Conservation (phyloP, 192 early-diverging fungal species). For the Backusella circina region DNA sequence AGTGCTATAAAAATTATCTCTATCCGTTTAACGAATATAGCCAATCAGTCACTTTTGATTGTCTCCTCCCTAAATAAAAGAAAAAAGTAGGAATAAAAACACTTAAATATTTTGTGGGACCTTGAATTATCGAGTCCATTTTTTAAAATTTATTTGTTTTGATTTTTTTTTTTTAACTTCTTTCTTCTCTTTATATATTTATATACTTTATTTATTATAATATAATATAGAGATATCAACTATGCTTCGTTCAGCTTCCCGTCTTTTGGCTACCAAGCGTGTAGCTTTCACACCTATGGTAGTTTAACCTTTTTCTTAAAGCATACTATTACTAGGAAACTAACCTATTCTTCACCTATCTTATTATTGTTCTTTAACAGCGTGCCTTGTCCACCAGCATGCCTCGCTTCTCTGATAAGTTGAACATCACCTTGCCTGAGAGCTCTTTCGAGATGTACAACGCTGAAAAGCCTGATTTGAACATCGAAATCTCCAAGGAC, state of each 20-base stretch:
- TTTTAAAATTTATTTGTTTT: slow-evolving; percentile 7
- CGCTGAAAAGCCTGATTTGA: slow-evolving; percentile 66
- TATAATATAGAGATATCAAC: slow-evolving; percentile 3
- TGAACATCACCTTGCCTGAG: slow-evolving; percentile 72
- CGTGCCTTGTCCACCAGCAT: slow-evolving; percentile 35
- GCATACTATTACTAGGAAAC: neutral
- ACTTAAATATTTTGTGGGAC: slow-evolving; percentile 6
- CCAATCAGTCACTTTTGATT: slow-evolving; percentile 3
- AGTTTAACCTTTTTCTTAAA: neutral
- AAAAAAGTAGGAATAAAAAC: neutral
- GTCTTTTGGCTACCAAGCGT: slow-evolving; percentile 28
- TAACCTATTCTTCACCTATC: neutral
- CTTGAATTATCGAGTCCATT: slow-evolving; percentile 3
- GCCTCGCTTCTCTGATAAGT: slow-evolving; percentile 21
- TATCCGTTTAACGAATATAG: neutral
- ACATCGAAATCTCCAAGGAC: slow-evolving; percentile 60
- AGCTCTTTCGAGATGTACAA: slow-evolving; percentile 81
- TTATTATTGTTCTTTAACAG: slow-evolving; percentile 1
- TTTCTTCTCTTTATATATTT: slow-evolving; percentile 8
- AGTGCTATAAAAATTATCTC: neutral
- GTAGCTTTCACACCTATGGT: slow-evolving; percentile 20
- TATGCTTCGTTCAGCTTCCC: slow-evolving; percentile 38
- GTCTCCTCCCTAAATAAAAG: neutral
- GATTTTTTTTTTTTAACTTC: slow-evolving; percentile 5
- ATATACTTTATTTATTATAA: slow-evolving; percentile 9